Evolutionary conservation across 73 alveolate species (phyloP).

Genomic region (Tetrahymena thermophila): DNA sequence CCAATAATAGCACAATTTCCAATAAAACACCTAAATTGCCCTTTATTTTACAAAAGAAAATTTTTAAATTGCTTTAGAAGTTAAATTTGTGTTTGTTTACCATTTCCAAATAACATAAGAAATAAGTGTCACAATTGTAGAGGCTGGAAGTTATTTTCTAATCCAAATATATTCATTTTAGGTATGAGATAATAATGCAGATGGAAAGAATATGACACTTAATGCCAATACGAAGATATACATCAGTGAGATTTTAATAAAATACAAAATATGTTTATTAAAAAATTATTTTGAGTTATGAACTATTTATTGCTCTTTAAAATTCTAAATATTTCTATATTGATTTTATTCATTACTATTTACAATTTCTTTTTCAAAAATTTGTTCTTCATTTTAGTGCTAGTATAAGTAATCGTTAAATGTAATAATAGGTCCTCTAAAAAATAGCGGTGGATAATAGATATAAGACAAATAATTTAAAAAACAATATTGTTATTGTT

Average conservation of each 20-base stretch:
- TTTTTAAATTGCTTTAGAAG: neutral
- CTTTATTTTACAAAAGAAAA: neutral
- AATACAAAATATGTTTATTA: neutral
- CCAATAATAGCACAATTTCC: neutral
- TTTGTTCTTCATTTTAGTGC: neutral
- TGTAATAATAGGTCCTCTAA: neutral
- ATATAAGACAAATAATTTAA: neutral
- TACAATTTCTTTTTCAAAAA: neutral
- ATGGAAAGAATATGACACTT: neutral
- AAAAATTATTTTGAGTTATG: neutral
- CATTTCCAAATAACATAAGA: neutral
- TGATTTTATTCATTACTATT: neutral
- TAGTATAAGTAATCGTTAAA: neutral
- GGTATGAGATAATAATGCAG: neutral
- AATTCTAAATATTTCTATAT: neutral
- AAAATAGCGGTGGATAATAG: neutral
- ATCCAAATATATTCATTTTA: neutral
- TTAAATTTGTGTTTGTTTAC: neutral
- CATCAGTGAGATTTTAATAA: neutral
- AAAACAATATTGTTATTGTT: neutral
- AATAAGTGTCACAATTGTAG: neutral
- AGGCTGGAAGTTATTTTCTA: neutral
- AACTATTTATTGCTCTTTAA: neutral
- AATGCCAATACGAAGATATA: neutral
- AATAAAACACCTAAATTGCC: neutral